A percentile compares a stretch with the other conserved stretches of the same genome.
Conservation (phyloP, 345 rosid species). For the Linum trigynum region DNA sequence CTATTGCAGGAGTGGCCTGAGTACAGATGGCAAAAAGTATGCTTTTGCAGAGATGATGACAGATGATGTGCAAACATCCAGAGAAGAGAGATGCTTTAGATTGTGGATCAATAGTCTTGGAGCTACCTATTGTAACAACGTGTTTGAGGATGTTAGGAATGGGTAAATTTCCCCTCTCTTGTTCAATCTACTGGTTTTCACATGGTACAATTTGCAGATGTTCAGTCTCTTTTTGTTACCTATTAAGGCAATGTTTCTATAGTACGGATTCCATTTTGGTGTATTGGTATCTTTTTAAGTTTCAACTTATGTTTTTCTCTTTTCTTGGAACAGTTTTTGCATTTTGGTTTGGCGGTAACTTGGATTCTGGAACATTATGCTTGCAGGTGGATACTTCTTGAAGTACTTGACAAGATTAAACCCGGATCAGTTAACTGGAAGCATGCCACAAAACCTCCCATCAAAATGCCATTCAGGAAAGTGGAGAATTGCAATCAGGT, state of each 20-base stretch:
- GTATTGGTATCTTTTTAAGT: not conserved
- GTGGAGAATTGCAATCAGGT: slow-evolving; percentile 97
- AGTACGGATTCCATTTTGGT: not conserved
- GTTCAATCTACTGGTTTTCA: not conserved
- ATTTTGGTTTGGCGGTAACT: slow-evolving; percentile 2
- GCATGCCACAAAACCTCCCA: slow-evolving; percentile 85
- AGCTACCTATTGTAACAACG: slow-evolving; percentile 63
- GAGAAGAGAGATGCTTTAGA: slow-evolving; percentile 89
- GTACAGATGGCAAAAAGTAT: slow-evolving; percentile 49
- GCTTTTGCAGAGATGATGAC: slow-evolving; percentile 91
- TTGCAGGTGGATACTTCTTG: slow-evolving; percentile 78
- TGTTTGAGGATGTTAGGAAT: slow-evolving; percentile 82
- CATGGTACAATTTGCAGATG: not conserved
- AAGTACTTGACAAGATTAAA: slow-evolving; percentile 79
- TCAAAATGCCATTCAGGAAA: slow-evolving; percentile 91
- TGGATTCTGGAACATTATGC: not conserved
- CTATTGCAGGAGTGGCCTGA: slow-evolving; percentile 73
- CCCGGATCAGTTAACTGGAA: slow-evolving; percentile 90
- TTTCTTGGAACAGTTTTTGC: not conserved
- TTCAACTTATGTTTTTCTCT: not conserved
- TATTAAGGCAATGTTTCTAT: no score
- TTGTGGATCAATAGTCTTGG: slow-evolving; percentile 95
- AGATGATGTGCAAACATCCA: slow-evolving; percentile 68
- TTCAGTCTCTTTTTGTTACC: no score
- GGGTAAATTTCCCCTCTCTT: slow-evolving; percentile 41